Conservation (phyloP, 441 rosid species). For the Populus hybrid region DNA sequence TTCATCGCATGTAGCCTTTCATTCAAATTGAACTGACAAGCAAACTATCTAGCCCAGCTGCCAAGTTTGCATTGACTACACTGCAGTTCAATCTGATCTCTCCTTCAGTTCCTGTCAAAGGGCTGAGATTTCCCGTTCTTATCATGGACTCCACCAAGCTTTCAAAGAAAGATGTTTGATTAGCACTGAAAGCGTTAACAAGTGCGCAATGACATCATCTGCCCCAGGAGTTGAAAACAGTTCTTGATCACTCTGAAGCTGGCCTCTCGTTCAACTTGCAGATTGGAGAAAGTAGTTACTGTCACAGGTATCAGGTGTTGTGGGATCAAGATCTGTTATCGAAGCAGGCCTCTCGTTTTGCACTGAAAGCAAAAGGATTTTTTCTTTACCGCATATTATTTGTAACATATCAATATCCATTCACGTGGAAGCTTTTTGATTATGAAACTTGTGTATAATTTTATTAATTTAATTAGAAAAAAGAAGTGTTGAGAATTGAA, state of each 20-base stretch:
- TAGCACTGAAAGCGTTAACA: conserved; percentile 34
- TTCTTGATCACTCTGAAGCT: conserved; percentile 43
- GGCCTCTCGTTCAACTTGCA: conserved; percentile 35
- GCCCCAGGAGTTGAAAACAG: conserved; percentile 38
- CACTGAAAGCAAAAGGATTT: too few relatives aligned
- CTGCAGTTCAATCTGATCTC: conserved; percentile 52
- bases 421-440: too few relatives aligned
- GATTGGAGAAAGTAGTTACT: conserved; percentile 48
- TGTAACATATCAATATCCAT: too few relatives aligned
- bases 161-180: conserved; percentile 38
- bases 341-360: conserved; percentile 19
- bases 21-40: conserved; percentile 11
- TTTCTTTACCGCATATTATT: background rate
- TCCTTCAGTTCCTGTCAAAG: conserved; percentile 43
- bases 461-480: too few relatives aligned
- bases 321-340: conserved; percentile 39
- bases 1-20: too few relatives aligned
- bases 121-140: conserved; percentile 49
- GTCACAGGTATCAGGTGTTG: conserved; percentile 52
- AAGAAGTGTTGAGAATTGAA: too few relatives aligned
- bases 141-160: conserved; percentile 49
- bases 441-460: too few relatives aligned
- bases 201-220: conserved; percentile 28
- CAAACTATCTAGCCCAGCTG: background rate
- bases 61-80: conserved; percentile 27